Evolutionary conservation across 257 asterid genomes (phyloP).

Genomic region (Solanum chiquidenum): DNA sequence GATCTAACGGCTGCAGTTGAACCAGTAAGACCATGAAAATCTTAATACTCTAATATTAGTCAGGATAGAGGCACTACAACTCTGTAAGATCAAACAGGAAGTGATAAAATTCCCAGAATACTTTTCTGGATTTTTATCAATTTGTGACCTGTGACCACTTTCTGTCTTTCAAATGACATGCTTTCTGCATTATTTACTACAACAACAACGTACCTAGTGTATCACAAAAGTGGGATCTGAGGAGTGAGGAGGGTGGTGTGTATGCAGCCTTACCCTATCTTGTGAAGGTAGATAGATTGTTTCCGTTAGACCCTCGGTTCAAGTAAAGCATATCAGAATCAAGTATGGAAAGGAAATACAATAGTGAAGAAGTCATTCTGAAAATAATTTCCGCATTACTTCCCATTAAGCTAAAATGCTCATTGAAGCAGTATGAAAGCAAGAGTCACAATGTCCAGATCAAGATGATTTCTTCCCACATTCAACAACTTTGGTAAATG

Average conservation of each 20-base stretch:
- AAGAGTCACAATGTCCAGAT: conserved; percentile 28
- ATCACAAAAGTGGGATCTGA: neutral
- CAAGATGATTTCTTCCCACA: neutral
- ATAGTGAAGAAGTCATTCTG: neutral
- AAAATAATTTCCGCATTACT: neutral
- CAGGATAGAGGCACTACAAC: neutral
- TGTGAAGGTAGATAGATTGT: no score
- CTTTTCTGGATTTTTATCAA: neutral
- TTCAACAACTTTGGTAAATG: neutral
- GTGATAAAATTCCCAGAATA: neutral
- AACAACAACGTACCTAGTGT: no score
- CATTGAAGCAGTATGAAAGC: neutral
- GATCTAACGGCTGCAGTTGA: neutral
- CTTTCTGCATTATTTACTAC: neutral
- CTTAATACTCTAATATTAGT: neutral
- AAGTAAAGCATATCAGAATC: neutral
- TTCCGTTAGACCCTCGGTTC: neutral
- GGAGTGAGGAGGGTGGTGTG: neutral
- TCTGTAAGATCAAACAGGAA: no score
- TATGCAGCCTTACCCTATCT: no score
- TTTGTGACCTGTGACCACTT: neutral
- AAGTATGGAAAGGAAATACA: neutral
- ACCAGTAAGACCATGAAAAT: neutral
- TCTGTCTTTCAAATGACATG: neutral
- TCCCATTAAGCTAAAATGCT: neutral